These are phyloP conservation scores for Hypocrella siamensis DNA, from an alignment of 2,329 filamentous ascomycete genomes.

Conservation along the genomic window DNA sequence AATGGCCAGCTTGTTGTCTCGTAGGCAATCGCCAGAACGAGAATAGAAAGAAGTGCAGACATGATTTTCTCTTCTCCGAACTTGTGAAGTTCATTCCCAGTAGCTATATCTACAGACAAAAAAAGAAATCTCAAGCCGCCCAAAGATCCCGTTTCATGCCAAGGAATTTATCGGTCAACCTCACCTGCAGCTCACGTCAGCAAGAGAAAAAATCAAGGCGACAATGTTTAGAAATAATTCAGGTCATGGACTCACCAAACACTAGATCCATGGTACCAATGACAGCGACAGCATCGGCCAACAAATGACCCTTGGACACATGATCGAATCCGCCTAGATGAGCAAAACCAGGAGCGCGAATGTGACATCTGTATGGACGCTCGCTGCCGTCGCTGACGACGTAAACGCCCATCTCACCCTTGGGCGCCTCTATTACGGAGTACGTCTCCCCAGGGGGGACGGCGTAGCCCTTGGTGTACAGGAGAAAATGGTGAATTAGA, in stretches of 20 bases:
- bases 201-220: neutral
- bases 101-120: conserved; percentile 26
- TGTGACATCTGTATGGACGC: conserved; percentile 93
- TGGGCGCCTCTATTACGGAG: conserved; percentile 95
- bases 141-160: no score
- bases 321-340: conserved; percentile 93
- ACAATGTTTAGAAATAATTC: neutral
- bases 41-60: no score
- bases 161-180: conserved; percentile 49
- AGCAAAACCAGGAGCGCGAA: conserved; percentile 90
- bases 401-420: conserved; percentile 98
- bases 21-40: no score
- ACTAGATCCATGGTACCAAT: conserved; percentile 84
- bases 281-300: conserved; percentile 93
- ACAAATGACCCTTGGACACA: conserved; percentile 75
- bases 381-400: conserved; percentile 92
- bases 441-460: conserved; percentile 97
- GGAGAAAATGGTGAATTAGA: conserved; percentile 95
- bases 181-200: conserved; percentile 27
- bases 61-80: no score
- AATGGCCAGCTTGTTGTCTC: no score
- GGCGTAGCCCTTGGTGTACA: conserved; percentile 96
- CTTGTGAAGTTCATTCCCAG: no score
- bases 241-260: conserved; percentile 60
- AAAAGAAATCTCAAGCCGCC: no score